phyloP scores from a whole-genome alignment of 495 filamentous ascomycete genomes.

The Penicillium pancosmium region DNA sequence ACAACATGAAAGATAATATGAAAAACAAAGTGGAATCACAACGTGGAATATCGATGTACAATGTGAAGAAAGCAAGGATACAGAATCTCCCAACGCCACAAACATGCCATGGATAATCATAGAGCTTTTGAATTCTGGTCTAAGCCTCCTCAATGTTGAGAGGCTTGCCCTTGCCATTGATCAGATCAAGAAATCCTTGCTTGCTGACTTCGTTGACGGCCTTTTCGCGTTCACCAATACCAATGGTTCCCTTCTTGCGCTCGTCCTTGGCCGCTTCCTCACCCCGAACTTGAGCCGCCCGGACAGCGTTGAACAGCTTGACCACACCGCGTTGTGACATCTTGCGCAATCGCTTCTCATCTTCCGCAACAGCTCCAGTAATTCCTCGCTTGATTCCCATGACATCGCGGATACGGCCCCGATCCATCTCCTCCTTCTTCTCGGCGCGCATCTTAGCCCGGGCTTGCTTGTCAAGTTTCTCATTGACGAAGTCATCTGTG shows the following conservation, averaged over 20 bases:
- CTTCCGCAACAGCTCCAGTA: constrained; percentile 63
- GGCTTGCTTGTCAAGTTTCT: constrained; percentile 78
- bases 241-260: constrained; percentile 72
- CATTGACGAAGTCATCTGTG: constrained; percentile 65
- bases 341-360: constrained; percentile 80
- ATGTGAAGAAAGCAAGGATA: constrained; percentile 22
- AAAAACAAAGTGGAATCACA: constrained; percentile 10
- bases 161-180: constrained; percentile 58
- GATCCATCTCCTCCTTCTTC: constrained; percentile 78
- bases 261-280: constrained; percentile 71
- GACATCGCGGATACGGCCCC: constrained; percentile 85
- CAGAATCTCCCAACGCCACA: constrained; percentile 38
- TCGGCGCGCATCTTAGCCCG: constrained; percentile 76
- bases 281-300: constrained; percentile 85
- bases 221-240: constrained; percentile 73
- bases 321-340: constrained; percentile 90
- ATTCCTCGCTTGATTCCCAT: constrained; percentile 55
- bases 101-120: constrained; percentile 40
- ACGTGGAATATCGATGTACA: constrained; percentile 16
- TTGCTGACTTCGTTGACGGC: constrained; percentile 92
- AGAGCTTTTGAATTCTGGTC: constrained; percentile 17
- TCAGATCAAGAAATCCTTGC: constrained; percentile 91
- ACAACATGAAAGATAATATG: background rate
- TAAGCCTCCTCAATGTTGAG: constrained; percentile 54
- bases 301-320: constrained; percentile 93